These are phyloP conservation scores for Phellinidium pouzarii DNA, from an alignment of 1,284 basidiomycete species.

Conservation along the genomic window DNA sequence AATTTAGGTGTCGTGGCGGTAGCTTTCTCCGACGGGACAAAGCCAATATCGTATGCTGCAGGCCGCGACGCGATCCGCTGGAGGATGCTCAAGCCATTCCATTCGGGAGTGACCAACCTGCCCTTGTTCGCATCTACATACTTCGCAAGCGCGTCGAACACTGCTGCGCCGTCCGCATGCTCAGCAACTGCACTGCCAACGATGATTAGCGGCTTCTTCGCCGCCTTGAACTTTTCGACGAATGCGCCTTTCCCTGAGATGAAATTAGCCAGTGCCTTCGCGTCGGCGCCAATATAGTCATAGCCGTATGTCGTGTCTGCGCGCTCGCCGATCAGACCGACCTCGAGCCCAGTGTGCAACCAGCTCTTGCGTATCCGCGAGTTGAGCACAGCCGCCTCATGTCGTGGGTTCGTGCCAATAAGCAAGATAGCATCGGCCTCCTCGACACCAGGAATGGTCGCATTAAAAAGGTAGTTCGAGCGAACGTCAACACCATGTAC, in stretches of 20 bases:
- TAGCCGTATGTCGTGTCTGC: slow-evolving; percentile 93
- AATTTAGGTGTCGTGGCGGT: slow-evolving; percentile 84
- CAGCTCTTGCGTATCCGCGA: slow-evolving; percentile 94
- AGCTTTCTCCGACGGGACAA: slow-evolving; percentile 78
- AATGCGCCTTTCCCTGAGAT: slow-evolving; percentile 75
- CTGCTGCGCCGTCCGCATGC: slow-evolving; percentile 79
- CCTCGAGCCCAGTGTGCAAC: slow-evolving; percentile 79
- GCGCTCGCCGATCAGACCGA: slow-evolving; percentile 88
- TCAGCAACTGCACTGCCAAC: slow-evolving; percentile 86
- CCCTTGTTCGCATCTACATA: slow-evolving; percentile 76
- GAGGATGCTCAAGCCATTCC: slow-evolving; percentile 93
- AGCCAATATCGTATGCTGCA: slow-evolving; percentile 95
- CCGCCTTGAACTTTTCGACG: slow-evolving; percentile 81
- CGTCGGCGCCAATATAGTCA: slow-evolving; percentile 80
- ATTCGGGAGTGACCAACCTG: slow-evolving; percentile 79
- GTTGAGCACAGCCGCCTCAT: slow-evolving; percentile 97
- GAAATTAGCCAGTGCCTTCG: slow-evolving; percentile 77
- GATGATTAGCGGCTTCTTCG: slow-evolving; percentile 92
- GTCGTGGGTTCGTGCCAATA: slow-evolving; percentile 94
- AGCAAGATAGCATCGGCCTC: slow-evolving; percentile 91
- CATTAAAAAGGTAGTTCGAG: slow-evolving; percentile 96
- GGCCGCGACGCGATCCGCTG: slow-evolving; percentile 88
- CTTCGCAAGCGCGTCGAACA: slow-evolving; percentile 74
- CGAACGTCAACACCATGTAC: slow-evolving; percentile 86
- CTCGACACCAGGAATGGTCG: slow-evolving; percentile 89